Evolutionary conservation across 2,329 filamentous ascomycete species (phyloP), one percentile per base, ranked within the genome.

Genomic region (Septoria linicola): DNA sequence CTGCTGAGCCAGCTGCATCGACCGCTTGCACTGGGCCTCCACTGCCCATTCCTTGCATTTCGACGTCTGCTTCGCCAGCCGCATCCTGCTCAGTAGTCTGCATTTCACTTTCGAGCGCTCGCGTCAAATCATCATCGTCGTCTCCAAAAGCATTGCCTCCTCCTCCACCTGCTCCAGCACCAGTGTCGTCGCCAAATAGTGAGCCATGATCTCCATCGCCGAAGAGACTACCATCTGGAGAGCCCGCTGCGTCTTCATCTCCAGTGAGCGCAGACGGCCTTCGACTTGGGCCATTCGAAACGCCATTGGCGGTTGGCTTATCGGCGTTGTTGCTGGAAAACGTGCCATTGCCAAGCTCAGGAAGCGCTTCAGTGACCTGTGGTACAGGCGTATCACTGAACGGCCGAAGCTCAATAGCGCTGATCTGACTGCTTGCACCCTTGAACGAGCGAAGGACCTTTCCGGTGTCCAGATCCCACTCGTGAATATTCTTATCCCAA

Each of bases 381-480:
- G 91, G 89, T 1, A 97, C 80, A 1, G 88, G 84, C 0, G 88
- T 72, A 25, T 82, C 85, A 19, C 84, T 89, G 46, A 86, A 77
- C 2, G 93, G 92, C 2, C 93, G 81, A 51, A 89, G 80, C 70
- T 97, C 91, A 34, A 99, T 84, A 1, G 89, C 83, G 2, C 89
- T 93, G 53, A 97, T 90, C 66, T 99, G 93, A 4, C 87, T 79
- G 11, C 85, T 88, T 46, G 80, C 88, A 1, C 87, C 85, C 40
- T 85, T 83, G 64, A 93, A 99, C 3, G 80, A 79, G 8, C 91
- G 81, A 58, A 83, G 84, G 5, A 87, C 78, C 62, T 87, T 79
- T 0, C 93, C 93, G 1, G 83, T 93, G 63, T 97, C 89, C 20
- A 99, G 71, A 68, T 97, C 93, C 93, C 93, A 99, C 67, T 97